Base-by-base conservation (phyloP, 2,329 filamentous ascomycete species). In the Lachnellula occidentalis region DNA sequence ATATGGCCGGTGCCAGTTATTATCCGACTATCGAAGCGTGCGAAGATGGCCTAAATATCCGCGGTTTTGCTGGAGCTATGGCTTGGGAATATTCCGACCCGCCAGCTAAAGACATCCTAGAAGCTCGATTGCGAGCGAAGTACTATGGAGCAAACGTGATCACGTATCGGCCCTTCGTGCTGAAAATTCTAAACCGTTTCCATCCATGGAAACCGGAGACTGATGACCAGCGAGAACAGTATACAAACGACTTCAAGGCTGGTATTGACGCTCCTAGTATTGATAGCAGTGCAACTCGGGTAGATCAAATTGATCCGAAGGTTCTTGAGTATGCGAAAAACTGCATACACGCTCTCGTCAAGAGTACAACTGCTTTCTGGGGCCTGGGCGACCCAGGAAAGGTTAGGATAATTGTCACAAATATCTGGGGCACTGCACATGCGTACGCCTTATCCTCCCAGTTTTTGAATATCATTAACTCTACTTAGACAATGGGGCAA, bases 101-200 rank as follows among this genome's bases (percentile, higher is more conserved):
- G 4, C 90, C 90, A 1, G 81, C 91, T 0, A 70, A 67, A 0
- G 85, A 96, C 48, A 91, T 97, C 56, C 83, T 96, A 15, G 78
- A 83, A 12, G 92, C 92, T 34, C 83, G 94, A 21, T 77, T 97
- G 58, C 85, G 92, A 42, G 94, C 89, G 14, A 97, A 99, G 70
- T 97, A 94, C 71, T 97, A 92, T 77, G 94, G 94, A 19, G 92
- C 90, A 0, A 82, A 87, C 60, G 91, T 95, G 58, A 92, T 97
- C 67, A 92, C 92, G 24, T 88, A 94, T 68, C 82, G 94, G 22
- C 90, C 89, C 1, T 90, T 92, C 57, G 69, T 86, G 51, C 73
- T 76, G 59, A 74, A 78, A 57, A 78, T 86, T 45, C 70, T 86
- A 4, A 67, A 71, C 60, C 70, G 60, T 56, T 70, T 61, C 42